Evolutionary conservation across 2,329 filamentous ascomycete genomes (phyloP), one percentile per base, ranked within the genome.

Genomic region (Stromatinia cepivora): DNA sequence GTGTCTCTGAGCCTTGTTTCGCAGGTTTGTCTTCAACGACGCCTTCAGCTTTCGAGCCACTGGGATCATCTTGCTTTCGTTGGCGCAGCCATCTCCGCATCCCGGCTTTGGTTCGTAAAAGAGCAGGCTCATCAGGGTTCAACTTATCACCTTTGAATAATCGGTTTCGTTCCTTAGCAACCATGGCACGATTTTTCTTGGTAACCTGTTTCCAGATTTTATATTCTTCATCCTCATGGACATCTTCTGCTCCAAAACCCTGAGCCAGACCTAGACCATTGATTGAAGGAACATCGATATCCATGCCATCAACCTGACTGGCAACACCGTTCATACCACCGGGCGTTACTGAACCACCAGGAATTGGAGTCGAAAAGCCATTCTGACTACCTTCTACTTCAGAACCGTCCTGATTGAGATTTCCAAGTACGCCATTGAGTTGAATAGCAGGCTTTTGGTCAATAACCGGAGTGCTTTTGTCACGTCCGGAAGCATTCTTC

Each of bases 171-270:
- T 97, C 92, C 72, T 94, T 93, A 70, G 95, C 91, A 66, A 94
- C 88, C 34, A 91, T 83, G 5, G 95, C 95, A 72, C 95, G 90
- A 76, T 97, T 94, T 78, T 95, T 97, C 81, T 98, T 98, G 2
- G 95, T 99, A 53, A 97, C 93, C 80, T 98, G 94, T 82, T 98
- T 99, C 95, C 96, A 99, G 48, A 95, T 92, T 79, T 96, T 97
- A 81, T 95, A 97, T 78, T 97, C 94, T 70, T 98, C 94, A 75
- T 98, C 94, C 75, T 96, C 88, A 74, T 93, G 93, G 17, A 87
- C 86, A 74, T 97, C 92, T 75, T 96, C 91, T 20, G 84, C 85
- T 42, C 87, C 87, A 69, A 92, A 85, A 1, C 88, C 86, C 65
- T 90, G 87, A 52, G 85, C 85, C 28, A 91, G 78, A 0, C 85